These are phyloP conservation scores for Didymella keratinophila DNA, from an alignment of 2,329 filamentous ascomycete species.

Conservation along the genomic window DNA sequence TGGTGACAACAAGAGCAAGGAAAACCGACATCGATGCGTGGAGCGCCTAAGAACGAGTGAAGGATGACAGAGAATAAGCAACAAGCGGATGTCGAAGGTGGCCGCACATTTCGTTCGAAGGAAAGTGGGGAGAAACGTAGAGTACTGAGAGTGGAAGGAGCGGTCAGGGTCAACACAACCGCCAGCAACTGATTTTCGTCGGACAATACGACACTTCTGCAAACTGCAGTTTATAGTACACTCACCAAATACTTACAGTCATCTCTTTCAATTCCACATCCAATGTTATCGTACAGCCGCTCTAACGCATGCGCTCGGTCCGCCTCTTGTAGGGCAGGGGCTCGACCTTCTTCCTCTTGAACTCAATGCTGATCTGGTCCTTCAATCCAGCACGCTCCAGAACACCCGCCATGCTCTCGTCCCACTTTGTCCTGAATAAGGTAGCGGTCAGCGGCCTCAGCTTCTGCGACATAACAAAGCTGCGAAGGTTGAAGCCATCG, in stretches of 20 bases:
- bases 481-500: conserved; percentile 77
- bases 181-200: conserved; percentile 1
- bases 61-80: background rate
- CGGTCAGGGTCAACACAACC: conserved; percentile 1
- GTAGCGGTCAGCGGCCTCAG: conserved; percentile 80
- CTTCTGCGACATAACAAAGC: conserved; percentile 73
- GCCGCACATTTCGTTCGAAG: background rate
- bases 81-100: background rate
- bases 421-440: conserved; percentile 89
- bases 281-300: conserved; percentile 5
- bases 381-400: conserved; percentile 81
- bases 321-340: conserved; percentile 70
- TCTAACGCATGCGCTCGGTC: conserved; percentile 56
- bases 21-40: background rate
- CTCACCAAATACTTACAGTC: conserved; percentile 27
- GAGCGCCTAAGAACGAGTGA: background rate
- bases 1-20: background rate
- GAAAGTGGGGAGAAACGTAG: conserved; percentile 10
- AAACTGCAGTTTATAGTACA: conserved; percentile 31
- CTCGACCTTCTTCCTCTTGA: conserved; percentile 80
- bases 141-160: conserved; percentile 11
- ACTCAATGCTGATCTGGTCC: conserved; percentile 78
- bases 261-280: conserved; percentile 9
- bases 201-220: conserved; percentile 17
- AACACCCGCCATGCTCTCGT: conserved; percentile 83